Base-by-base conservation (phyloP, 805 yeast genomes). In the Teunomyces lycoperdinae region DNA sequence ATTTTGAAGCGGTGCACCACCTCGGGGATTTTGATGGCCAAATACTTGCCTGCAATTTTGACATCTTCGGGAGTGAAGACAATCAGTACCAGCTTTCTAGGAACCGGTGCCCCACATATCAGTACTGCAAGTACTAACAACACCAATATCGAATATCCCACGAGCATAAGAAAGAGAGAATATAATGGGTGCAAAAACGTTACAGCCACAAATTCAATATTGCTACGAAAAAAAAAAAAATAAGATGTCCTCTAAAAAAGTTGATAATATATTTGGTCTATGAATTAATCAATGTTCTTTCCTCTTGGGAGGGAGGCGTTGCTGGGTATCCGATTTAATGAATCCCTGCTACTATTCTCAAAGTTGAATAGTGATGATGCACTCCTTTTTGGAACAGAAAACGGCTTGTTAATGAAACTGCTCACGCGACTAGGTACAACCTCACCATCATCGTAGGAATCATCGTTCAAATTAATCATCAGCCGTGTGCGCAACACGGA, bases 321-420 rank as follows among this genome's bases (percentile, higher is more conserved):
- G n/a, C 47, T 47, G 3, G 51, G 43, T 28, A 44, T 29, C 47
- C 64, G 55, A 14, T 51, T 55, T 35, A 66, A 52, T 5, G 63
- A 56, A 27, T 66, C 71, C 48, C 63, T 46, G 47, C 70, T 65
- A 24, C 29, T 47, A 36, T 54, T 52, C 34, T 52, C 56, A 17
- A 47, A 39, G 13, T 42, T 40, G 24, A 50, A 49, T 13, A 44
- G 34, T 10, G 48, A 42, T 3, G 52, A 45, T 8, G 56, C 54
- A 27, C 35, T 51, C 39, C 62, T 56, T 49, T 62, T 65, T 3
- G 71, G 73, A 1, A 60, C 55, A 4, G 57, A 50, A 47, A 72
- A 72, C 3, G 76, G 77, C 50, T 65, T 68, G 58, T 60, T 68
- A 49, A 71, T 49, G 49, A 71, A 69, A 38, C 63, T 70, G 36